Conservation (phyloP, 2,329 filamentous ascomycete species). For the Grosmannia serpens region DNA sequence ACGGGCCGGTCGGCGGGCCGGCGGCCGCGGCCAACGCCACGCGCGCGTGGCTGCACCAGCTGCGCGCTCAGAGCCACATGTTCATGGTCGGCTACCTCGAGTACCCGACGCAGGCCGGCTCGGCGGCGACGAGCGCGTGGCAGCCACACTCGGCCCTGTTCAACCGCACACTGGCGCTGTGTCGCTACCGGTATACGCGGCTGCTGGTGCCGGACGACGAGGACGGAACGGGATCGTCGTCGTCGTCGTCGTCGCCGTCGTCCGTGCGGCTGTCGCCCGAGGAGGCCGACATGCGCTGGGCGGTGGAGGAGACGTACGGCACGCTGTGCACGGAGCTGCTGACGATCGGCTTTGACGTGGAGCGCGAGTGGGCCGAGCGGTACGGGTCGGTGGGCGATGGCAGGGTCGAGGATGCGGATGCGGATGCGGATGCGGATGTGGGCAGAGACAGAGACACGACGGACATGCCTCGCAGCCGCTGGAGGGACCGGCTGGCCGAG, state of each 20-base stretch:
- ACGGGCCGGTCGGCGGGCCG: constrained; percentile 5
- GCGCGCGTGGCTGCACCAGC: constrained; percentile 18
- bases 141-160: constrained; percentile 20
- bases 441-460: neutral
- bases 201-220: constrained; percentile 18
- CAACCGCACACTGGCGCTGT: constrained; percentile 26
- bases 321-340: constrained; percentile 29
- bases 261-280: constrained; percentile 17
- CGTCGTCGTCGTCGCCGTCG: too few relatives aligned
- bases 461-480: constrained; percentile 6
- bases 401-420: too few relatives aligned
- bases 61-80: constrained; percentile 28
- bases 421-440: neutral
- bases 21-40: constrained; percentile 16
- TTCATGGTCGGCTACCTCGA: constrained; percentile 32
- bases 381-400: neutral
- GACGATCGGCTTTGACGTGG: constrained; percentile 29
- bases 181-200: constrained; percentile 28
- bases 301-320: constrained; percentile 27
- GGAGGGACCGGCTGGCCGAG: constrained; percentile 25
- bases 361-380: constrained; percentile 23
- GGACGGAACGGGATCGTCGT: neutral
- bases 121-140: constrained; percentile 17
- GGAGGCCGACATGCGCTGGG: constrained; percentile 25
- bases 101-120: constrained; percentile 23